Percentiles rank a stretch among this genome's conserved stretches.
These are phyloP conservation scores for Sporisorium scitamineum DNA, from an alignment of 1,284 basidiomycete genomes.

Conservation along the genomic window DNA sequence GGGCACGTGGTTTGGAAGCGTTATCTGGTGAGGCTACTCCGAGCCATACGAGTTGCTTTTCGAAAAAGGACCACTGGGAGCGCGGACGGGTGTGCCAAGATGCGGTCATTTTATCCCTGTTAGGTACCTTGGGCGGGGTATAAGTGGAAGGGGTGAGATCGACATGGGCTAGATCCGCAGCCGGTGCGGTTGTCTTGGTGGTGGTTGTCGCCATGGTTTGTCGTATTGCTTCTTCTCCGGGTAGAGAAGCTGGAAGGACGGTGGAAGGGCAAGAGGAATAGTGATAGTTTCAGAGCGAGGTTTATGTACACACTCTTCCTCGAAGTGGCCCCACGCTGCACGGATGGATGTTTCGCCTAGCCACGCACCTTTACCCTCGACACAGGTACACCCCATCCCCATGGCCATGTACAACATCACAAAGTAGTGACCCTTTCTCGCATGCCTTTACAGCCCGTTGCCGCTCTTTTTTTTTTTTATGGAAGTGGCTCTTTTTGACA, in stretches of 20 bases:
- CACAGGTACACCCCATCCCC: too few relatives aligned
- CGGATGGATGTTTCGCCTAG: not conserved
- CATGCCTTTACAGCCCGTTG: too few relatives aligned
- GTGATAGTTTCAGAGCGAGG: too few relatives aligned
- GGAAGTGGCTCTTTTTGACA: constrained; percentile 12
- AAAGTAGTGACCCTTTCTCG: not conserved
- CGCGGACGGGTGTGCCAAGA: constrained; percentile 28
- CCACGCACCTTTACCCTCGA: too few relatives aligned
- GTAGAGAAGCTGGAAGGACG: not conserved
- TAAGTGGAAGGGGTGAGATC: not conserved
- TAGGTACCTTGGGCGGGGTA: not conserved
- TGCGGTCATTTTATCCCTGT: constrained; percentile 24
- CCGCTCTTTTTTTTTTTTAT: not conserved
- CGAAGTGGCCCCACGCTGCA: too few relatives aligned
- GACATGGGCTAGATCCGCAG: constrained; percentile 3
- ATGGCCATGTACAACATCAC: too few relatives aligned
- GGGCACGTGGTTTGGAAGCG: not conserved
- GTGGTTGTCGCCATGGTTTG: not conserved
- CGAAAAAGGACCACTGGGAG: constrained; percentile 14
- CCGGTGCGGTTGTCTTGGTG: constrained; percentile 5
- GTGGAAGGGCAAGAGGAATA: not conserved
- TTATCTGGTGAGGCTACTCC: constrained; percentile 17
- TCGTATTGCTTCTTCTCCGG: not conserved
- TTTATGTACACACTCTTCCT: not conserved
- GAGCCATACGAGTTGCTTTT: constrained; percentile 11